Conservation (phyloP, 1,139 yeast species). For the Zygosaccharomyces pseudobailii region DNA sequence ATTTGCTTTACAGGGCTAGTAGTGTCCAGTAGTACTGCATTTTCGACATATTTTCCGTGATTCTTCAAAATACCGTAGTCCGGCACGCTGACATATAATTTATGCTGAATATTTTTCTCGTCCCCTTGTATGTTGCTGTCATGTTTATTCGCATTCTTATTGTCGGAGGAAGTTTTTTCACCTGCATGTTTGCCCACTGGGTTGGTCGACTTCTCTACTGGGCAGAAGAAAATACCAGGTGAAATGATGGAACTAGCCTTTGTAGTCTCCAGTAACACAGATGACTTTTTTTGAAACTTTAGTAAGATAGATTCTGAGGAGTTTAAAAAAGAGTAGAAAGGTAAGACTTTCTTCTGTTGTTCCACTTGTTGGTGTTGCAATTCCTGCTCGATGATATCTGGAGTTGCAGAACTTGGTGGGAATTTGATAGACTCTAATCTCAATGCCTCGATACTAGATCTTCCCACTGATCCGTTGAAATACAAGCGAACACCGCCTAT, state of each 20-base stretch:
- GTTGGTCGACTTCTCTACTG: slow-evolving; percentile 35
- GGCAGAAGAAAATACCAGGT: slow-evolving; percentile 75
- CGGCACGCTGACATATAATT: slow-evolving; percentile 66
- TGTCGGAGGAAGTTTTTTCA: slow-evolving; percentile 6
- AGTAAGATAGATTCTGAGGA: slow-evolving; percentile 32
- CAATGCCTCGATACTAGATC: slow-evolving; percentile 40
- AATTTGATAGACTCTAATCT: slow-evolving; percentile 57
- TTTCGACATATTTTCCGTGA: slow-evolving; percentile 65
- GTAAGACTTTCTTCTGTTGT: slow-evolving; percentile 36
- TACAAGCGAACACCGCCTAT: slow-evolving; percentile 78
- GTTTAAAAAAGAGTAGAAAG: slow-evolving; percentile 28
- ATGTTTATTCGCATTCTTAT: slow-evolving; percentile 4
- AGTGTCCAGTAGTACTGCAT: slow-evolving; percentile 65
- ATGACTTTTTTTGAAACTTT: slow-evolving; percentile 41
- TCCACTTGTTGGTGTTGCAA: slow-evolving; percentile 39
- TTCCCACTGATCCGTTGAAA: slow-evolving; percentile 46
- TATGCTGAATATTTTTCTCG: slow-evolving; percentile 30
- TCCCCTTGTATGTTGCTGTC: background rate
- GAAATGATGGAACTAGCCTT: slow-evolving; percentile 53
- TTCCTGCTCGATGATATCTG: slow-evolving; percentile 47
- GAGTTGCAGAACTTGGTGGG: slow-evolving; percentile 67
- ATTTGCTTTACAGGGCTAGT: slow-evolving; percentile 66
- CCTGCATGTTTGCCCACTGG: background rate
- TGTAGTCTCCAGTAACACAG: slow-evolving; percentile 39
- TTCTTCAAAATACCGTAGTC: slow-evolving; percentile 78